Evolutionary conservation across 257 asterid genomes (phyloP).

Genomic region (Leonotis leonurus): DNA sequence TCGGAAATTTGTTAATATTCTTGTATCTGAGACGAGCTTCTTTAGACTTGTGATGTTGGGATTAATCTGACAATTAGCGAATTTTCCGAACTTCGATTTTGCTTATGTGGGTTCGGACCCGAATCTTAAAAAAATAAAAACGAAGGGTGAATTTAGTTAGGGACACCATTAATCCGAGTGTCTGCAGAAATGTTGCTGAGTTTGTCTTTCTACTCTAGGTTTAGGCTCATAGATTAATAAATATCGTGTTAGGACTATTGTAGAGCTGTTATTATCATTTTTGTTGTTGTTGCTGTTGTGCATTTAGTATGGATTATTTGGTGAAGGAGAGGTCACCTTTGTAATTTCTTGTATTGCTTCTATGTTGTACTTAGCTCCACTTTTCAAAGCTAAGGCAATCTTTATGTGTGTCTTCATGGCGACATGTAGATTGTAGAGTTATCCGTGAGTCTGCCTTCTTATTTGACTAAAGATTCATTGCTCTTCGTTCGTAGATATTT

Average conservation of each 20-base stretch:
- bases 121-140: too few species aligned
- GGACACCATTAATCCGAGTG: too few species aligned
- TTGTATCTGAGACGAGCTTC: background rate
- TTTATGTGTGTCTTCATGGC: background rate
- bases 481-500: constrained; percentile 51
- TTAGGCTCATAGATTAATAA: background rate
- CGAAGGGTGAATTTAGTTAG: too few species aligned
- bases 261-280: background rate
- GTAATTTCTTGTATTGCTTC: background rate
- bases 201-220: background rate
- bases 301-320: background rate
- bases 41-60: background rate
- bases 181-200: background rate
- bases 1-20: background rate
- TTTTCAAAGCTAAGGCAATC: background rate
- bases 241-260: background rate
- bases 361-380: background rate
- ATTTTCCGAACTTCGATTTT: too few species aligned
- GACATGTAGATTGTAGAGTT: constrained; percentile 1
- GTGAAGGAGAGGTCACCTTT: background rate
- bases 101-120: too few species aligned
- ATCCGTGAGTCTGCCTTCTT: constrained; percentile 6
- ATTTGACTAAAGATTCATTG: background rate
- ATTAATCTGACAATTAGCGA: background rate
- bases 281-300: background rate